A percentile compares a stretch with the other conserved stretches of the same genome.
Conservation (phyloP, 176 grass and related monocot species). For the Carex pumila region DNA sequence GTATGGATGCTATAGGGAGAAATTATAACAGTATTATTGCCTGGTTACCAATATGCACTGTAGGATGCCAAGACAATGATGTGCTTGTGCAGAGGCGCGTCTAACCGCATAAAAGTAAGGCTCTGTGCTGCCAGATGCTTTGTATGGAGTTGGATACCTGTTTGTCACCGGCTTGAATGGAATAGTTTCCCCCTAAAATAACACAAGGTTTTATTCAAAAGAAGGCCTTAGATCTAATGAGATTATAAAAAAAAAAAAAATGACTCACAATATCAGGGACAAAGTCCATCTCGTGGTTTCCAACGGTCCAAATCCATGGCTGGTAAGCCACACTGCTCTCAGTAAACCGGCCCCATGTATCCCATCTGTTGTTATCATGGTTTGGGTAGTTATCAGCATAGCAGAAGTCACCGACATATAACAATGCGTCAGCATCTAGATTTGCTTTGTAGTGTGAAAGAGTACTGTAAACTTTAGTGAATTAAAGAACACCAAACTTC, state of each 20-base stretch:
- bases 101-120: constrained; percentile 41
- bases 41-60: constrained; percentile 27
- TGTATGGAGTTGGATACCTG: constrained; percentile 38
- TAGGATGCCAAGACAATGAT: constrained; percentile 51
- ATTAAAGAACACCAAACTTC: too few species aligned
- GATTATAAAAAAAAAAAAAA: not conserved
- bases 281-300: constrained; percentile 68
- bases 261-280: constrained; percentile 37
- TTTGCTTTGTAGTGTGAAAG: too few species aligned
- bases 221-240: not conserved
- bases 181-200: constrained; percentile 35
- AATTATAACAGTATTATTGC: not conserved
- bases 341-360: constrained; percentile 54
- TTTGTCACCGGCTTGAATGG: constrained; percentile 44
- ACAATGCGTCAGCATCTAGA: constrained; percentile 21
- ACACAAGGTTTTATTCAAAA: not conserved
- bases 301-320: constrained; percentile 61
- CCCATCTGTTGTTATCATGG: constrained; percentile 66
- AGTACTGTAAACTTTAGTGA: too few species aligned
- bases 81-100: constrained; percentile 38
- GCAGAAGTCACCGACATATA: constrained; percentile 52
- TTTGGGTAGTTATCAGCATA: constrained; percentile 52
- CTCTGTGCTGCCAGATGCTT: constrained; percentile 27
- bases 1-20: not conserved
- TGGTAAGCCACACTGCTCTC: constrained; percentile 61